These are phyloP conservation scores for Capsicum rhomboideum DNA, from an alignment of 257 asterid genomes.

Conservation along the genomic window DNA sequence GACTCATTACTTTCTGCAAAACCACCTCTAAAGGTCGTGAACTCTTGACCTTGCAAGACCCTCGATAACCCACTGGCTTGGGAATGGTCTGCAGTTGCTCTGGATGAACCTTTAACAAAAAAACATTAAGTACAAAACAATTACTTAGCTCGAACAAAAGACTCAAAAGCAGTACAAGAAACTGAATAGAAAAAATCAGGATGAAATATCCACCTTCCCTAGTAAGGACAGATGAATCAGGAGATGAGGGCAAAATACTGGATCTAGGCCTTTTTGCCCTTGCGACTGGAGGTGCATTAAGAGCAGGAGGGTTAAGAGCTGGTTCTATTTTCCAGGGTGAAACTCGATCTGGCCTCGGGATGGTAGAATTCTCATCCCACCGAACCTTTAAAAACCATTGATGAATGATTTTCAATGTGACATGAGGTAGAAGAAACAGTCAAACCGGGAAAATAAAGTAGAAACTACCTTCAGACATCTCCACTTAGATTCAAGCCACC, in stretches of 20 bases:
- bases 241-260: slow-evolving; percentile 54
- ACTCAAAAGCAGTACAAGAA: not conserved
- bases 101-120: slow-evolving; percentile 49
- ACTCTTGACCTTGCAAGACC: slow-evolving; percentile 98
- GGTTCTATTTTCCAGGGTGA: slow-evolving; percentile 98
- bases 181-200: not conserved
- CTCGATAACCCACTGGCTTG: slow-evolving; percentile 57
- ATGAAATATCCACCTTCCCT: slow-evolving; percentile 56
- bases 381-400: slow-evolving; percentile 47
- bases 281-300: slow-evolving; percentile 71
- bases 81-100: slow-evolving; percentile 61
- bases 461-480: slow-evolving; percentile 76
- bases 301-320: slow-evolving; percentile 76
- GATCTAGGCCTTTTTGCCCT: slow-evolving; percentile 79
- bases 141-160: not conserved
- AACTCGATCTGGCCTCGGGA: slow-evolving; percentile 87
- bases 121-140: not conserved
- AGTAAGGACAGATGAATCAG: slow-evolving; percentile 74
- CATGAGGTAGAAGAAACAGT: not conserved
- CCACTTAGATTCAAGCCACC: slow-evolving; percentile 93
- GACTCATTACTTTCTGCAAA: slow-evolving; percentile 58
- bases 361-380: slow-evolving; percentile 89
- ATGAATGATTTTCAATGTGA: slow-evolving; percentile 1
- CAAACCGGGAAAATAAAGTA: not conserved
- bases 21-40: slow-evolving; percentile 64